Percentiles rank a stretch among this genome's conserved stretches.
Evolutionary conservation across 2,329 filamentous ascomycete genomes (phyloP).

Genomic region (Alternaria angustiovoidea): DNA sequence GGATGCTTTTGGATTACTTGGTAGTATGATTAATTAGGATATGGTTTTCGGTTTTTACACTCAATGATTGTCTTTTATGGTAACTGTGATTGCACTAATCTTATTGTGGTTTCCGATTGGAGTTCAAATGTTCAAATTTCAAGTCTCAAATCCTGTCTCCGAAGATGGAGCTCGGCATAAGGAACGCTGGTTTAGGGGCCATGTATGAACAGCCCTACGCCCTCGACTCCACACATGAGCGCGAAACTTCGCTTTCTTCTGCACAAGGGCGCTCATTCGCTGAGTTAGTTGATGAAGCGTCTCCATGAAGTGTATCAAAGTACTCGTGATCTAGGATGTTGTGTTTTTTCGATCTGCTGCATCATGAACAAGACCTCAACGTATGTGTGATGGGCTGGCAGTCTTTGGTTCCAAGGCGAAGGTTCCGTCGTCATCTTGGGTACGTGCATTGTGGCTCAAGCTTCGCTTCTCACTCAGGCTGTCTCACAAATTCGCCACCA

Average conservation of each 20-base stretch:
- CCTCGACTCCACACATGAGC: too few species aligned
- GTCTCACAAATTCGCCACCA: constrained; percentile 14
- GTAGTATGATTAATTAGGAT: constrained; percentile 7
- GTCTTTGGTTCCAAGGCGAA: neutral
- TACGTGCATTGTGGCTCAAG: constrained; percentile 2
- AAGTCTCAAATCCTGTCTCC: neutral
- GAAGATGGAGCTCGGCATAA: too few species aligned
- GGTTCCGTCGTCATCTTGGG: neutral
- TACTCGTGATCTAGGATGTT: neutral
- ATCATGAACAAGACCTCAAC: neutral
- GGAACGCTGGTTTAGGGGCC: too few species aligned
- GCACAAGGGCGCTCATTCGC: neutral
- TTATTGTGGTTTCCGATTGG: neutral
- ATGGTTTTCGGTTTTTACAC: constrained; percentile 4
- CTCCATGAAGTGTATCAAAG: neutral
- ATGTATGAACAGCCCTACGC: too few species aligned
- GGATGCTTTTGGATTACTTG: constrained; percentile 4
- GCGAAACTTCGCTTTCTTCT: neutral
- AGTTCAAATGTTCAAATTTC: neutral
- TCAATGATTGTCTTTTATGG: neutral
- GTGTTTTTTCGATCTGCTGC: neutral
- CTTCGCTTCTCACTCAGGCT: constrained; percentile 9
- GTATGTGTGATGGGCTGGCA: neutral
- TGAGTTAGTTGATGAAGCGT: neutral
- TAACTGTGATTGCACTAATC: neutral